These are phyloP conservation scores for Mycena galopus DNA, from an alignment of 768 basidiomycete species.

Conservation along the genomic window DNA sequence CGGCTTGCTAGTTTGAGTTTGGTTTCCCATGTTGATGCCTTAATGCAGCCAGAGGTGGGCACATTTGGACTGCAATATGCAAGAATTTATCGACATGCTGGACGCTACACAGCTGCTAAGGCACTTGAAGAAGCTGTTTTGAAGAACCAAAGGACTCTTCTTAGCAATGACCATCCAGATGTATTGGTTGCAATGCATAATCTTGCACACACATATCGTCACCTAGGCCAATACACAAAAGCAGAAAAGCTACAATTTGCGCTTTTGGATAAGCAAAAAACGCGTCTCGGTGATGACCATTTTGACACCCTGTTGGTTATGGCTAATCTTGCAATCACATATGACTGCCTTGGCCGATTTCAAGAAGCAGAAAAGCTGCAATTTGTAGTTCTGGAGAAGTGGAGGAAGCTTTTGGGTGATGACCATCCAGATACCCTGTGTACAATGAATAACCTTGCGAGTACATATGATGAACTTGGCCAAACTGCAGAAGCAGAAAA, in stretches of 20 bases:
- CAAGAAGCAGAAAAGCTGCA: conserved; percentile 4
- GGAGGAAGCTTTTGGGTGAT: background rate
- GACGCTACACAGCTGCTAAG: background rate
- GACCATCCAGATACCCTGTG: background rate
- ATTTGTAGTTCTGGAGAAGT: background rate
- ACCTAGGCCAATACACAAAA: no score
- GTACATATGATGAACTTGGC: no score
- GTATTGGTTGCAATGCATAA: background rate
- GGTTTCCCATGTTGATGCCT: background rate
- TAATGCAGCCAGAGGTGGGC: background rate
- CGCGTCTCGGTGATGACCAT: no score
- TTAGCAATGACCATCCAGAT: background rate
- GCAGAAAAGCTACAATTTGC: no score
- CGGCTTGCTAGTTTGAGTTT: background rate
- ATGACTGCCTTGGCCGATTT: background rate
- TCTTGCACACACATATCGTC: conserved; percentile 6
- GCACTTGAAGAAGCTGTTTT: background rate
- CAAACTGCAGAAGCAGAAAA: no score
- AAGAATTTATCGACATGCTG: background rate
- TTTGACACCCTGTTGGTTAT: no score
- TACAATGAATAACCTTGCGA: background rate
- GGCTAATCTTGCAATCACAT: no score
- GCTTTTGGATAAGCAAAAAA: no score
- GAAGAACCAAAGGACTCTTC: background rate
- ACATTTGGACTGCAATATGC: background rate